Evolutionary conservation across 2,329 filamentous ascomycete genomes (phyloP).

Genomic region (Colletotrichum aenigma): DNA sequence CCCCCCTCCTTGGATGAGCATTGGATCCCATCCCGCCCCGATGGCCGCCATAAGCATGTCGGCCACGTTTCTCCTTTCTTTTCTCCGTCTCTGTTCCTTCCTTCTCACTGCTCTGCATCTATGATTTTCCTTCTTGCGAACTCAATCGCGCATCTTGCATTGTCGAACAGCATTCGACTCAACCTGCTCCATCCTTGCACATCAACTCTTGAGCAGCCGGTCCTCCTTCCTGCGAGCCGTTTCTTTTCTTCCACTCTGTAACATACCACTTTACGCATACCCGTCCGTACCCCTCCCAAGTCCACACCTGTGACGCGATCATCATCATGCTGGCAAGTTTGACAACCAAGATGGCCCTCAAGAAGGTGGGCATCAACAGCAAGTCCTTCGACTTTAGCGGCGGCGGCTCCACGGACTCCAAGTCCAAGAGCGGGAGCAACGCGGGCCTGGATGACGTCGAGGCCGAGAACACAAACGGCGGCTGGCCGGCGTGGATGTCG

Average conservation of each 20-base stretch:
- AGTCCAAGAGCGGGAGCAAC: constrained; percentile 26
- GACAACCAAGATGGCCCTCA: constrained; percentile 62
- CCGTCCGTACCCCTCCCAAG: neutral
- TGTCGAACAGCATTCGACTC: neutral
- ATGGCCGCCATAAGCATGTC: constrained; percentile 3
- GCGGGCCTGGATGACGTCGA: constrained; percentile 32
- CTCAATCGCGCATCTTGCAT: neutral
- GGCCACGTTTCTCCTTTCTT: neutral
- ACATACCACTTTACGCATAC: neutral
- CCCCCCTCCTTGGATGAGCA: neutral
- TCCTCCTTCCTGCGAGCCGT: neutral
- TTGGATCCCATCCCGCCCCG: neutral
- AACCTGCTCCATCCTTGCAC: constrained; percentile 8
- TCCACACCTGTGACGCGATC: neutral
- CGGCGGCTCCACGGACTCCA: constrained; percentile 33
- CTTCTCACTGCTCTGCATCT: neutral
- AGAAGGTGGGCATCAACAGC: constrained; percentile 58
- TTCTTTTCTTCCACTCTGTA: neutral
- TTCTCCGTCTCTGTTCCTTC: neutral
- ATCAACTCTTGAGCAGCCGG: neutral
- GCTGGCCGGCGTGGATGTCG: constrained; percentile 54
- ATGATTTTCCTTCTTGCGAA: neutral
- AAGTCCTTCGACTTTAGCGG: constrained; percentile 49
- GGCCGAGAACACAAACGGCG: constrained; percentile 22
- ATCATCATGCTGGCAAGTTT: constrained; percentile 58